Base-by-base conservation (phyloP, 2,329 filamentous ascomycete genomes). In the Polychaeton citri region DNA sequence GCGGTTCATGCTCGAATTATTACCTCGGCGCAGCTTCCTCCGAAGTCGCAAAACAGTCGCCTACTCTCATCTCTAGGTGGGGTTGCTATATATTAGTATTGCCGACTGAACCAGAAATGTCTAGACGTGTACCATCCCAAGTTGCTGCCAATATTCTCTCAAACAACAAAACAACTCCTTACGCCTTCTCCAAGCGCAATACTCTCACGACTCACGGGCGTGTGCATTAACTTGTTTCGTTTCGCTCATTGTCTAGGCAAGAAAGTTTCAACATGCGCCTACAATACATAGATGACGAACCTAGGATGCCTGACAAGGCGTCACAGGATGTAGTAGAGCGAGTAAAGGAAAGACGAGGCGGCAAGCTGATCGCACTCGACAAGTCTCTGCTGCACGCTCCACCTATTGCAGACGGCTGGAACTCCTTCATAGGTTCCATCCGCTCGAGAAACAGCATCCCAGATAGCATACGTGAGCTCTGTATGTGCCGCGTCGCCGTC, bases 401-500 rank as follows among this genome's bases (percentile, higher is more conserved):
- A 30, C 65, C 68, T 3, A 61, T 74, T 10, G 63, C 70, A 30
- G 68, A 74, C 49, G 71, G 71, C 36, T 75, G 71, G 63, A 74
- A 74, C 50, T 59, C 64, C 15, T 73, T 74, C 45, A 59, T 74
- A 20, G 68, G 68, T 30, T 60, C 70, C 24, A 70, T 75, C 31
- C 66, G 71, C 31, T 71, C 66, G 2, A 55, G 60, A 38, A 74
- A 68, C 5, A 65, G 61, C 9, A 57, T 74, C 3, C 51, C 66
- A 3, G 55, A 60, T 3, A 55, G 57, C 46, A 52, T 85, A 36
- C 76, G 81, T 45, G 84, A 93, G 64, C 66, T 87, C 13, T 79
- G 81, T 45, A 87, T 93, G 48, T 84, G 76, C 50, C 72, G 84
- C 33, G 81, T 92, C 10, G 85, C 85, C 9, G 76, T 80, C 12